Percentiles rank a stretch among this genome's conserved stretches.
These are phyloP conservation scores for Aspergillus japonicus DNA, from an alignment of 2,329 filamentous ascomycete genomes.

Conservation along the genomic window DNA sequence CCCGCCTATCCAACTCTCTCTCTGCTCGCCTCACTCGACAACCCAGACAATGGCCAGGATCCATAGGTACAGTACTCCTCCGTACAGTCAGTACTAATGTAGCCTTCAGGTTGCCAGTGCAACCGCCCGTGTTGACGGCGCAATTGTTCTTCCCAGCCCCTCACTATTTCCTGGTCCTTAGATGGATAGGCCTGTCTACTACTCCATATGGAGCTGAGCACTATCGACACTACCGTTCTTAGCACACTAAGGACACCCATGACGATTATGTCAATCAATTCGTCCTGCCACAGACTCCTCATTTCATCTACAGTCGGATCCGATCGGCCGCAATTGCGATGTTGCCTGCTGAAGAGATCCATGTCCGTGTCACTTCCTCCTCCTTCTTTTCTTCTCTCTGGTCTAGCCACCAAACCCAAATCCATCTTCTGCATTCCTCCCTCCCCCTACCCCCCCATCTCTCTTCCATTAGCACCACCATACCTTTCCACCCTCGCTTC, in stretches of 20 bases:
- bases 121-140: constrained; percentile 22
- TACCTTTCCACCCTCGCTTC: not conserved
- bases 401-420: constrained; percentile 2
- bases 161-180: constrained; percentile 12
- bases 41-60: not conserved
- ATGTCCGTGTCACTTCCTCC: no score
- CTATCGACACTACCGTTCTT: no score
- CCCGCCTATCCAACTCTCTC: not conserved
- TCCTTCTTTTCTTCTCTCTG: not conserved
- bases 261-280: constrained; percentile 13
- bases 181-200: no score
- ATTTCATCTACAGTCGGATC: constrained; percentile 11
- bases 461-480: not conserved
- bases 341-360: constrained; percentile 14
- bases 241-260: not conserved
- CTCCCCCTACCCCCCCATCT: not conserved
- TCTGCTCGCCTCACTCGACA: not conserved
- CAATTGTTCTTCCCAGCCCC: constrained; percentile 12
- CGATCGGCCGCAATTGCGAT: constrained; percentile 12
- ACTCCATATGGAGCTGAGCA: no score
- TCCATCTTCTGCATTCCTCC: not conserved
- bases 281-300: constrained; percentile 5
- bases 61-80: no score
- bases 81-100: not conserved
- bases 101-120: constrained; percentile 20